Evolutionary conservation across 352 stramenopile species (phyloP), one percentile per base, ranked within the genome.

Genomic region (Globisporangium splendens): DNA sequence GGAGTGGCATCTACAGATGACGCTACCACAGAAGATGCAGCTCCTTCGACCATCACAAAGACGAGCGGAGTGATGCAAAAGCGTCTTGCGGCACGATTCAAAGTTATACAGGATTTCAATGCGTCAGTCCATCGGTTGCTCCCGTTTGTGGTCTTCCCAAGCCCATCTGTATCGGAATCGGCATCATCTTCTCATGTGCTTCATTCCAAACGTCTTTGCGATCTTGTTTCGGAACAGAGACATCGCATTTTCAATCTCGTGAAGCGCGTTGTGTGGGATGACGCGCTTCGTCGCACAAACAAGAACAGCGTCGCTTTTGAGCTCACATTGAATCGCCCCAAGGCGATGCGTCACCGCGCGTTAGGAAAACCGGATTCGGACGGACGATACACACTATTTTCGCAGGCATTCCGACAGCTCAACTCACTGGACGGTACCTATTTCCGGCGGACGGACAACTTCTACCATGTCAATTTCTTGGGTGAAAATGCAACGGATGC

Each of bases 391-490:
- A 75, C 79, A 7, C 62, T 95, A 1, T 96, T 96, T 56, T 87
- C 80, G 10, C 88, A 96, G 60, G 89, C 88, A 1, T 95, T 95
- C 56, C 70, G 81, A 1, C 84, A 95, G 53, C 69, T 96, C 0
- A 87, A 89, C 51, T 52, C 70, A 20, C 70, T 89, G 8, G 73
- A 87, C 33, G 70, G 77, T 14, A 68, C 70, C 12, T 76, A 92
- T 31, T 90, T 95, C 43, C 74, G 87, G 2, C 83, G 83, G 11
- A 42, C 60, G 1, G 69, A 78, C 10, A 86, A 88, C 17, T 70
- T 97, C 15, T 97, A 96, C 59, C 78, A 89, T 48, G 86, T 92
- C 14, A 75, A 75, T 3, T 96, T 96, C 63, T 72, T 95, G 21
- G 87, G 88, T 20, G 88, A 96, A 65, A 92, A 92, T 31, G 85